Evolutionary conservation across 345 rosid genomes (phyloP).

Genomic region (Fremontodendron californicum): DNA sequence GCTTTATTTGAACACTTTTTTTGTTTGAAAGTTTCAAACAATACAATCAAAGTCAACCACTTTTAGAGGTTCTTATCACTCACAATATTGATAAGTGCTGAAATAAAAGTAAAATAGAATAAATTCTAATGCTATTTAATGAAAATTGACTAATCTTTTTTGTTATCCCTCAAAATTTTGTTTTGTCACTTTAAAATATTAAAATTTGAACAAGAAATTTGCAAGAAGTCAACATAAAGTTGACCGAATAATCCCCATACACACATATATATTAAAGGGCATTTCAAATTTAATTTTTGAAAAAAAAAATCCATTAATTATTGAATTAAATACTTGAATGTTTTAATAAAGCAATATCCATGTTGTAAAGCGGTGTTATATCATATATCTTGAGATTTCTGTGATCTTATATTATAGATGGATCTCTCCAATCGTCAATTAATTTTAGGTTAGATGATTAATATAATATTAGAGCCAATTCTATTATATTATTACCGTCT

Average conservation of each 20-base stretch:
- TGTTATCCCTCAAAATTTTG: neutral
- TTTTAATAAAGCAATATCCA: too few species aligned
- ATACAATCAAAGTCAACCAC: neutral
- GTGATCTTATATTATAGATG: too few species aligned
- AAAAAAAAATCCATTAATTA: too few species aligned
- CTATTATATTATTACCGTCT: too few species aligned
- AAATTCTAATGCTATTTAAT: neutral
- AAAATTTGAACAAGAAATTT: neutral
- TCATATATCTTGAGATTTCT: too few species aligned
- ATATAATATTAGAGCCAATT: too few species aligned
- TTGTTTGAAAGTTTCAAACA: neutral
- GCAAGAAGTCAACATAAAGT: neutral
- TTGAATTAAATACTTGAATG: too few species aligned
- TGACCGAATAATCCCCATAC: neutral
- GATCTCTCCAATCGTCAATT: too few species aligned
- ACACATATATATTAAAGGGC: too few species aligned
- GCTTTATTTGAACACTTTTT: neutral
- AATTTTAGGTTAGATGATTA: too few species aligned
- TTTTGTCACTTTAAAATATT: neutral
- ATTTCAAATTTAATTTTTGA: too few species aligned
- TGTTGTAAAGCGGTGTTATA: too few species aligned
- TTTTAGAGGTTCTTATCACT: neutral
- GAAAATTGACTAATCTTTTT: neutral
- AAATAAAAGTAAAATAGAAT: neutral
- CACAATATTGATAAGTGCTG: neutral